Evolutionary conservation across 768 basidiomycete species (phyloP), one percentile per base, ranked within the genome.

Genomic region (Lactarius akahatsu): DNA sequence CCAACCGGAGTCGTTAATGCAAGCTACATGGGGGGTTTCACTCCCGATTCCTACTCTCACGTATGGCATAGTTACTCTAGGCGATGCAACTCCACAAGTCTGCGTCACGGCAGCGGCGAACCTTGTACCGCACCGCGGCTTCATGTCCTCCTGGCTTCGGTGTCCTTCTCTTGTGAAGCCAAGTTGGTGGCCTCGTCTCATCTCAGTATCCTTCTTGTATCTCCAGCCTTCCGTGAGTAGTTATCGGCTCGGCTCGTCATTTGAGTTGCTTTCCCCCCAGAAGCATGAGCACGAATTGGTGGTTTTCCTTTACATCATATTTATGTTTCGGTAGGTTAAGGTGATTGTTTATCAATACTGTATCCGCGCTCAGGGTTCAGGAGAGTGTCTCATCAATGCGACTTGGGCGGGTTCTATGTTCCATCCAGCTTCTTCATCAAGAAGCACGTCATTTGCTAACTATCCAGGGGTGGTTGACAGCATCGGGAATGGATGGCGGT

Each of bases 291-390:
- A 30, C 10, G 16, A n/a, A 7, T 57, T n/a, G 34, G 34, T 36
- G 34, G 32, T 18, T 34, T 32, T 43, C 26, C 18, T 43, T 63
- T 59, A 59, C 66, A 67, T 67, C 66, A 63, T 55, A n/a, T 9
- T 63, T 63, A 63, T 54, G 50, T 58, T 54, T 40, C 30, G 40
- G 23, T 26, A 13, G 11, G 23, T 26, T 23, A 10, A 13, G n/a
- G 16, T 18, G 11, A 30, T 52, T 28, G 34, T 26, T 59, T 36
- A 63, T 47, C 66, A 20, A 57, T 45, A 28, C 34, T n/a, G 57
- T 45, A 16, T 59, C 57, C 62, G 58, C 30, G 13, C 26, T 50
- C 57, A 63, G 32, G 38, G 41, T 54, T 58, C 47, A 45, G 23
- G 50, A n/a, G 59, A 52, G 10, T 63, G 40, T 16, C 57, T 50